Base-by-base conservation (phyloP, 768 basidiomycete species). In the Tylopilus felleus region DNA sequence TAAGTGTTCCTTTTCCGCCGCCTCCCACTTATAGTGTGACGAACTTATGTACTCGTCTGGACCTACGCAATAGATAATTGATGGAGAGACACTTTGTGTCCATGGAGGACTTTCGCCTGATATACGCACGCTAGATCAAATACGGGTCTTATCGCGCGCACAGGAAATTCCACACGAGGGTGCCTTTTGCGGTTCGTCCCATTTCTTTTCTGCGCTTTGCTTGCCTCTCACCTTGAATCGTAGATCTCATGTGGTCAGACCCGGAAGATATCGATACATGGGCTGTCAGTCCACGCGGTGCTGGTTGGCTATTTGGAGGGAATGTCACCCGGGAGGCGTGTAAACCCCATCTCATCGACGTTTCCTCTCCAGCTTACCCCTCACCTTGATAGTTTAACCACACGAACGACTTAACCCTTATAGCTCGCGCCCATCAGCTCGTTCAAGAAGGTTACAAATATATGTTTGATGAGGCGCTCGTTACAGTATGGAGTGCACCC, bases 131-230 rank as follows among this genome's bases (percentile, higher is more conserved):
- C 75, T 98, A 6, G 96, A 98, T 69, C 94, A 97, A 68, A 90
- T 98, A 58, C 81, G 96, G 7, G 91, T 95, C 6, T 76, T 98
- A 40, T 90, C 93, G 4, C 79, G 96, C 51, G 91, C 93, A n/a
- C 94, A 98, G 65, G 96, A 98, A 70, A 96, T 98, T 43, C 96
- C 95, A 2, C 96, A 98, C 69, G 96, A 98, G 68, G 96, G 96
- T n/a, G 89, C 95, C 8, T 98, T 98, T 76, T 98, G 96, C 61
- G 88, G 88, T 86, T 62, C 28, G 82, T 62, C 9, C 14, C 23
- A 23, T 43, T 14, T 25, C 13, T 16, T 14, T 42, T 19, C 14
- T 29, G 16, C 39, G 44, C 42, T 22, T 29, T 9, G 19, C 22
- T 39, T 23, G n/a, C 29, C 25, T 28, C 41, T 36, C 33, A 27